Evolutionary conservation across 331 rosid genomes (phyloP), one percentile per base, ranked within the genome.

Genomic region (Quercus lobata): DNA sequence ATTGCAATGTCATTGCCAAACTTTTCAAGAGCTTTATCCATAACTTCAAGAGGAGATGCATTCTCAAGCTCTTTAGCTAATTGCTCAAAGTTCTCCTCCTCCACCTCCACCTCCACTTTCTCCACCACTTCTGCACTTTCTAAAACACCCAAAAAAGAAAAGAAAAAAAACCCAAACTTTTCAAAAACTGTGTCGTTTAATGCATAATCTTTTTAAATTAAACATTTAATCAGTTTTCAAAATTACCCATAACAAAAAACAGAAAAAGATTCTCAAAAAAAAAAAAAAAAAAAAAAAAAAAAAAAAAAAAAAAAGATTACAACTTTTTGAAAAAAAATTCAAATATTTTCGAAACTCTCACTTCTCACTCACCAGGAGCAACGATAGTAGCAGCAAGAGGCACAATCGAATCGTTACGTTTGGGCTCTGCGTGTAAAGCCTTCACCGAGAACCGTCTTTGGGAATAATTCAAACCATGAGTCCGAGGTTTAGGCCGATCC

Each of bases 1-100:
- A 96, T 93, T 34, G 98, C 98, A 55, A 96, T 90, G 75, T 91
- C 96, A 22, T 85, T 78, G 69, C 99, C 99, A 53, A 96, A 96
- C 74, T 84, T 88, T 84, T 90, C 97, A 0, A 96, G 90, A 19
- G 98, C 99, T 78, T 75, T 90, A 14, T 93, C 97, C 86, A 96
- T 93, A 32, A 95, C 82, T 72, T 91, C 91, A 81, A 93, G 93
- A 76, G 99, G 99, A 17, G 97, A 96, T 68, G 98, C 96, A 82
- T 83, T 89, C 73, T 84, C 92, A 60, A 93, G 96, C 75, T 41
- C 87, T 58, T 78, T 81, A 10, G 94, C 96, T 77, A 93, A 84
- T 75, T 86, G 85, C 14, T 75, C 91, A 49, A 0, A 93, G 76
- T 95, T 90, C 22, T 79, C 88, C 5, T 29, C 74, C 80, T 90